Evolutionary conservation across 1,284 basidiomycete genomes (phyloP), one percentile per base, ranked within the genome.

Genomic region (Trametes pubescens): DNA sequence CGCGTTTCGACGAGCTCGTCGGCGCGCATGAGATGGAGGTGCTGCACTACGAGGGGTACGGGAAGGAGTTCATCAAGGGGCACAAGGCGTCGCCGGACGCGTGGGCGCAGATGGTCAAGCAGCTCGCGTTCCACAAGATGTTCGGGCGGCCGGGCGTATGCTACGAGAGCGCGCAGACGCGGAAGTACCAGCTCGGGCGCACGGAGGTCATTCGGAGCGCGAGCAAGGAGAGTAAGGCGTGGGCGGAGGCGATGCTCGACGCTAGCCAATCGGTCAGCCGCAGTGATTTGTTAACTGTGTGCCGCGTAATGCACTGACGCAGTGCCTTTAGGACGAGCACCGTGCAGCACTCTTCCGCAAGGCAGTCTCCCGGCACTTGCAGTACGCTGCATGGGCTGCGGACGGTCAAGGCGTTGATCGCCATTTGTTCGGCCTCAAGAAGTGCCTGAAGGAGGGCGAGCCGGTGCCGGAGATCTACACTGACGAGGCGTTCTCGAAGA

Each of bases 401-500:
- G 94, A 98, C 68, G 97, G 92, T 0, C 91, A 95, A 77, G 98
- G 96, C 57, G 95, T 99, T 29, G 98, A 99, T 78, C 86, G 97
- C 44, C 97, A 99, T 79, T 80, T 99, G 61, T 98, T 97, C 76
- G 98, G 95, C 16, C 79, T 98, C 71, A 98, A 95, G 83, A 92
- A 90, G 82, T 80, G 94, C 69, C 72, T 99, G 57, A 82, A 84
- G 63, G 85, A 88, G 29, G 93, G 89, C 44, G 96, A 99, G 78
- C 76, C 84, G 59, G 65, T 92, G 43, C 96, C 96, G 0, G 86
- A 80, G 63, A 80, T 98, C 13, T 98, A 95, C 82, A 84, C 78
- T 60, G 96, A 99, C 74, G 80, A 82, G 55, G 88, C 91, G 18
- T 98, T 86, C 73, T 76, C 81, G 13, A 83, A 84, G 75, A 92